Evolutionary conservation across 352 stramenopile species (phyloP), one percentile per base, ranked within the genome.

Genomic region (Albugo candida): DNA sequence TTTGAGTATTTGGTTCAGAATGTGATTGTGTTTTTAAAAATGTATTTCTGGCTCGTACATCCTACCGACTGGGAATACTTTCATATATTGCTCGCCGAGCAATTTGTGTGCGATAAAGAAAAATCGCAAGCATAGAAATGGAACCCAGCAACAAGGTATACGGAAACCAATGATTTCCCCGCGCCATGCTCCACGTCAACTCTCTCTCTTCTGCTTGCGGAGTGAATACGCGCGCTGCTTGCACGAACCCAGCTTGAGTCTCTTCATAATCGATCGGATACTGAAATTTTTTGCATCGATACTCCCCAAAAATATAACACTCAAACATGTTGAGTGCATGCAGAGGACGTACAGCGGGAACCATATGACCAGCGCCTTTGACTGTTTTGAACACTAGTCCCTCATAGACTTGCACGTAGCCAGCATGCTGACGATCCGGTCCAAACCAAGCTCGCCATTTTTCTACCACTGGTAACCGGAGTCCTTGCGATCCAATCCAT

Each of bases 301-400:
- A 42, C 6, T 48, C 14, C 1, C 51, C 51, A 38, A 40, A 47
- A 6, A 57, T 18, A 52, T 45, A 57, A 21, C 51, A 57, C 31
- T 57, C 51, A 48, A 57, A 53, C 51, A 57, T 49, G 36, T 54
- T 51, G 14, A 57, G 34, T 2, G 35, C 51, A 55, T 57, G 51
- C 10, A 57, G 51, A 16, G 51, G 47, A 14, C 45, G 45, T 2
- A 47, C 48, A 17, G 51, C 51, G 17, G 71, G 68, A 17, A 83
- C 84, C 70, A 95, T 88, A 59, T 95, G 83, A 4, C 87, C 87
- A 1, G 79, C 78, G 20, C 82, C 84, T 41, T 92, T 86, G 56
- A 95, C 82, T 1, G 83, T 96, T 47, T 94, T 68, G 61, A 89
- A 95, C 0, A 61, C 74, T 2, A 95, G 51, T 14, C 69, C 76